Evolutionary conservation across 129 eudicot genomes (phyloP), one percentile per base, ranked within the genome.

Genomic region (Tagetes erecta): DNA sequence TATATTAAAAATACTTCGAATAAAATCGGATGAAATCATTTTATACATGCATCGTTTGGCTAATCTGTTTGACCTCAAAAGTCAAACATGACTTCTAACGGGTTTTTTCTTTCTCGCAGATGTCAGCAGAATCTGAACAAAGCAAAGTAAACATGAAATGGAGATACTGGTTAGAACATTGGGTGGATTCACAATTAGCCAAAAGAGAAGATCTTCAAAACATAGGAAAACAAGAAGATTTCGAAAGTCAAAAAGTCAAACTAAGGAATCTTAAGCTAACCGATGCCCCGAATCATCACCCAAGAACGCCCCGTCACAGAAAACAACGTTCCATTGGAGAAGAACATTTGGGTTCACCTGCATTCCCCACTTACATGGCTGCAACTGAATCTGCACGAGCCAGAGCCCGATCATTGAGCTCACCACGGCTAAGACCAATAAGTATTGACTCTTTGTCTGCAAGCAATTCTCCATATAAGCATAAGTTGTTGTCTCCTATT

Each of bases 361-460:
- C 68, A 31, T 67, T 80, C 36, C 98, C 98, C 12, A 77, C 96
- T 35, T 92, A 92, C 85, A 92, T 92, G 98, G 96, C 96, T 60
- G 93, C 98, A 68, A 92, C 98, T 30, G 85, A 81, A 64, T 92
- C 98, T 9, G 98, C 98, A 53, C 85, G 80, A 40, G 98, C 98
- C 41, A 87, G 81, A 83, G 66, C 83, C 8, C 51, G 96, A 73
- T 87, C 98, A 53, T 27, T 84, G 78, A 90, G 95, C 85, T 92
- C 96, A 42, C 98, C 98, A 64, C 83, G 98, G 76, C 76, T 87
- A 69, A 90, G 98, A 70, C 92, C 92, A 1, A 10, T 83, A 33
- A 82, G 76, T 47, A 50, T 83, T 7, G 98, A 92, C 52, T 81
- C 87, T 6, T 88, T 79, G 64, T 92, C 98, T 34, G 98, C 89